A percentile compares a stretch with the other conserved stretches of the same genome.
Conservation (phyloP, 805 yeast species). For the Wickerhamiella musiphila region DNA sequence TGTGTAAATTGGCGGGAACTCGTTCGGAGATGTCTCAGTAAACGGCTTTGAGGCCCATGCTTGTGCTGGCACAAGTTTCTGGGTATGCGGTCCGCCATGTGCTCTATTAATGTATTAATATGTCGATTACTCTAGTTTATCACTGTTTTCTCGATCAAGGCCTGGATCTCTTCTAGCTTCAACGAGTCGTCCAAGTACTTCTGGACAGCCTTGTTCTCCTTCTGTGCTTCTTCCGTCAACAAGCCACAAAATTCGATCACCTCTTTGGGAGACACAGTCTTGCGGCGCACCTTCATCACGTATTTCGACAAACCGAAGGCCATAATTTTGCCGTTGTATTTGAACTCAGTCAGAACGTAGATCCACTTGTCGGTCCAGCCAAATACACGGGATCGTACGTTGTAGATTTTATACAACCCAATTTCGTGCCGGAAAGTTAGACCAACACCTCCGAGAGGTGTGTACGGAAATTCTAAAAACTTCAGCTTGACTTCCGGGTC, state of each 20-base stretch:
- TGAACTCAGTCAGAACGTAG: slow-evolving; percentile 48
- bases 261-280: slow-evolving; percentile 51
- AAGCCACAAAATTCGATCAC: slow-evolving; percentile 41
- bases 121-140: neutral
- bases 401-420: slow-evolving; percentile 42
- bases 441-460: slow-evolving; percentile 62
- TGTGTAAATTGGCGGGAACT: neutral
- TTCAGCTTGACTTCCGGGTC: slow-evolving; percentile 19
- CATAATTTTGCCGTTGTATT: slow-evolving; percentile 23
- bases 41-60: too few species aligned
- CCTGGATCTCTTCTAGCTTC: slow-evolving; percentile 10
- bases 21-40: too few species aligned
- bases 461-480: slow-evolving; percentile 32
- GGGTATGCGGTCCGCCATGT: too few species aligned
- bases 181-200: slow-evolving; percentile 10
- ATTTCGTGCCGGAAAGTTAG: slow-evolving; percentile 58
- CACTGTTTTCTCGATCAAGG: neutral
- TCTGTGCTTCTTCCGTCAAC: slow-evolving; percentile 33
- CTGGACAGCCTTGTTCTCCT: slow-evolving; percentile 10
- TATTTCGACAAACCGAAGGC: slow-evolving; percentile 59
- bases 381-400: slow-evolving; percentile 38
- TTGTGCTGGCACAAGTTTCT: too few species aligned
- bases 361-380: slow-evolving; percentile 88
- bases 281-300: slow-evolving; percentile 63
- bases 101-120: too few species aligned